These are phyloP conservation scores for Leishmania arabica DNA, from an alignment of 208 protist species.

Conservation along the genomic window DNA sequence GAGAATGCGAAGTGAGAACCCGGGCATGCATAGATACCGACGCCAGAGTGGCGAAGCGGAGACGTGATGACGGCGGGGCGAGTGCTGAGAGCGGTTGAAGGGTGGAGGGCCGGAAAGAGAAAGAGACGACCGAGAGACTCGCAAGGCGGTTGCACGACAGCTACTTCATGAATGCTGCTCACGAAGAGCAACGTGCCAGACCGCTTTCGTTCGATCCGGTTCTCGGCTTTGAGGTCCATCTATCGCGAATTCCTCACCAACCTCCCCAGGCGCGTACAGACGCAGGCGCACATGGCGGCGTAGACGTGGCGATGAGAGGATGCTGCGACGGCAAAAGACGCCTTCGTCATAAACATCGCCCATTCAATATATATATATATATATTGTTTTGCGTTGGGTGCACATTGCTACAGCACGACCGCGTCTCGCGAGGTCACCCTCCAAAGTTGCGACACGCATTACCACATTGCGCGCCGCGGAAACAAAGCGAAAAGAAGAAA, in stretches of 20 bases:
- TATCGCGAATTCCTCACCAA: not conserved
- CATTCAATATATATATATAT: not conserved
- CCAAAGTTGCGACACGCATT: not conserved
- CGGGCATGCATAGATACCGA: not conserved
- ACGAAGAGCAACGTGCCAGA: not conserved
- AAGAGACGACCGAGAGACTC: not conserved
- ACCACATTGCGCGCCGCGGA: not conserved
- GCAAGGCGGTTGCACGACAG: not conserved
- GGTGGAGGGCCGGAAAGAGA: not conserved
- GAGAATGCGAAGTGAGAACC: not conserved
- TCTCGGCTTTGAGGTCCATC: not conserved
- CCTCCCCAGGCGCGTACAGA: not conserved
- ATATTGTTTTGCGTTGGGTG: not conserved
- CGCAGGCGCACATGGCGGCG: not conserved
- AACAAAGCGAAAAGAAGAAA: constrained; percentile 21
- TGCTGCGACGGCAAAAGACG: not conserved
- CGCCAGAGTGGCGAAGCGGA: not conserved
- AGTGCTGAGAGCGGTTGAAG: not conserved
- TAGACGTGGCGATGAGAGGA: not conserved
- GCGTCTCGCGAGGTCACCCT: not conserved
- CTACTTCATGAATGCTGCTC: not conserved
- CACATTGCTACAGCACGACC: not conserved
- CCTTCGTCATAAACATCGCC: not conserved
- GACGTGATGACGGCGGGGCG: not conserved
- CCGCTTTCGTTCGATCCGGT: not conserved